phyloP scores from a whole-genome alignment of 371 early-diverging fungal genomes.

The Haplosporangium sp. region DNA sequence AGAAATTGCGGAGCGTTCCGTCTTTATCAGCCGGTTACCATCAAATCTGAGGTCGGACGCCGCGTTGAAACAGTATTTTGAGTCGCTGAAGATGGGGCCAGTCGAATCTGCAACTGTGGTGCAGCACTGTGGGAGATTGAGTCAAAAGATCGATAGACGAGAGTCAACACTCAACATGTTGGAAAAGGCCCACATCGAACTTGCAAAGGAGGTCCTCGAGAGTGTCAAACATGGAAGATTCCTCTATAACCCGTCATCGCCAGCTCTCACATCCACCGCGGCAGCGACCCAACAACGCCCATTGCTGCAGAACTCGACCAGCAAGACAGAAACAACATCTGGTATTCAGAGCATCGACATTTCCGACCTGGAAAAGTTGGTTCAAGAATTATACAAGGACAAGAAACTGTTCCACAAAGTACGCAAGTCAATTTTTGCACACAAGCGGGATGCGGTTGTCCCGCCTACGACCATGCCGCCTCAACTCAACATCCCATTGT shows the following conservation, averaged over 20 bases:
- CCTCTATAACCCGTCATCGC: not conserved
- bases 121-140: conserved; percentile 46
- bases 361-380: conserved; percentile 15
- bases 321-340: not conserved
- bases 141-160: conserved; percentile 55
- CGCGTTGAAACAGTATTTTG: conserved; percentile 58
- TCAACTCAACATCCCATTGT: conserved; percentile 43
- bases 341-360: conserved; percentile 18
- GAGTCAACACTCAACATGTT: conserved; percentile 55
- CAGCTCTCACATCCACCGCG: not conserved
- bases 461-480: conserved; percentile 2
- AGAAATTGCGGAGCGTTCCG: conserved; percentile 55
- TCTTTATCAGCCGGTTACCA: conserved; percentile 59
- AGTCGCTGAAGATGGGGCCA: conserved; percentile 58
- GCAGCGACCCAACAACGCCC: not conserved
- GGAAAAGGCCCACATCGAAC: conserved; percentile 58
- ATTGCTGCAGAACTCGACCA: not conserved
- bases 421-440: conserved; percentile 49
- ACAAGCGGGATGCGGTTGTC: conserved; percentile 10
- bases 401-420: conserved; percentile 28
- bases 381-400: conserved; percentile 19
- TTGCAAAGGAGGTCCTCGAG: conserved; percentile 49
- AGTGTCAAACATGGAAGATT: conserved; percentile 40
- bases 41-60: conserved; percentile 57
- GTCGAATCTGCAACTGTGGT: conserved; percentile 62